Base-by-base conservation (phyloP, 345 rosid species). In the Camelina hispida region DNA sequence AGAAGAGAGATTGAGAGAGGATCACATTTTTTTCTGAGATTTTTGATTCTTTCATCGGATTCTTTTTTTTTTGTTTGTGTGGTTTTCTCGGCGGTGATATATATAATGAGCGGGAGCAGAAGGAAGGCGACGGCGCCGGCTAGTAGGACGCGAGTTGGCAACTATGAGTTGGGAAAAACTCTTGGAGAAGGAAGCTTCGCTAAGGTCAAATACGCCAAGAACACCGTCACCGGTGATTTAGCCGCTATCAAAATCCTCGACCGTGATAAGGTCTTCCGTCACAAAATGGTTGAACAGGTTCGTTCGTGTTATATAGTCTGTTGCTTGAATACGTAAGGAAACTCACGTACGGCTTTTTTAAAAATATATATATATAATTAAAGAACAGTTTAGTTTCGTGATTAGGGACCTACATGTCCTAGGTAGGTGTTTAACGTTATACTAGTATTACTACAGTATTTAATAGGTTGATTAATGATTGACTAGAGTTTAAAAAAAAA, bases 271-370 rank as follows among this genome's bases (percentile, higher is more conserved):
- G 84, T 94, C 61, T 81, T 89, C 81, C 91, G 89, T 15, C 86
- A 91, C 83, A 87, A 84, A 78, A 93, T 93, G 93, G 92, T 87
- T 17, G 97, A 93, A 78, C 97, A 91, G 97, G 98, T 93, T 65
- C 54, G 77, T 28, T 28, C 30, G 30, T 28, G 30, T 25, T 25
- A 25, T 25, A 25, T 25, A 25, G 30, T 25, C 5, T 28, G 30
- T 28, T 28, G 5, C 4, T 28, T 28, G 5, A 28, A 28, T 4
- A 28, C 30, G 5, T 28, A 28, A 28, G 5, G 30, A 28, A 28
- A 28, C 4, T 28, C 5, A 28, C 30, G 30, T n/a, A n/a, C n/a
- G n/a, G 4, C 3, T 25, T 28, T 25, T 25, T 25, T 2, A 25
- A 25, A 0, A 25, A 25, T 25, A 25, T 0, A 3, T 25, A 28